A percentile compares a stretch with the other conserved stretches of the same genome.
Evolutionary conservation across 2,329 filamentous ascomycete species (phyloP).

Genomic region (Chrysosporium keratinophilum): DNA sequence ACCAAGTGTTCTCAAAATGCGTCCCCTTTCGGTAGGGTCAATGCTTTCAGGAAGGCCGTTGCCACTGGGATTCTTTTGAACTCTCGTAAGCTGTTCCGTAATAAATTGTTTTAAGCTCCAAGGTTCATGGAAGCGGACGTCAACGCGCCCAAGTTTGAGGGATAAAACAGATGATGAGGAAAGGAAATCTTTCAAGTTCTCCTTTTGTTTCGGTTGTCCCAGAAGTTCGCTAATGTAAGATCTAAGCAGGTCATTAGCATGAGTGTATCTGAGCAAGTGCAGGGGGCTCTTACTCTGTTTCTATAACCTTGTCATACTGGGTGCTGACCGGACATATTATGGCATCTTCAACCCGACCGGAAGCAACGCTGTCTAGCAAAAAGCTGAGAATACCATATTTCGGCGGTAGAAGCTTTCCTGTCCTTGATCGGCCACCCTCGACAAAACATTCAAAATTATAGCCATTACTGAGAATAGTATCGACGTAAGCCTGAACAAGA

Average conservation of each 20-base stretch:
- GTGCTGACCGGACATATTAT: slow-evolving; percentile 94
- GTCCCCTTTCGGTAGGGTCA: slow-evolving; percentile 50
- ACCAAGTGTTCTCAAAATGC: slow-evolving; percentile 72
- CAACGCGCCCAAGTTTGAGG: slow-evolving; percentile 77
- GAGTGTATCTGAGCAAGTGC: not conserved
- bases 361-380: slow-evolving; percentile 78
- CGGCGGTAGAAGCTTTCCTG: slow-evolving; percentile 82
- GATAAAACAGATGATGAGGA: slow-evolving; percentile 79
- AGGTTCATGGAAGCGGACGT: slow-evolving; percentile 91
- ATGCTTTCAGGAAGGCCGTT: slow-evolving; percentile 31
- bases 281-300: slow-evolving; percentile 55
- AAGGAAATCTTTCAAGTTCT: slow-evolving; percentile 85
- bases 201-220: slow-evolving; percentile 88
- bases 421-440: slow-evolving; percentile 84
- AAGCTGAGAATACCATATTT: slow-evolving; percentile 95
- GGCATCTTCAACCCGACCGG: slow-evolving; percentile 76
- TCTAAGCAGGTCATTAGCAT: slow-evolving; percentile 25
- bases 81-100: slow-evolving; percentile 57
- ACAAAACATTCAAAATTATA: slow-evolving; percentile 98
- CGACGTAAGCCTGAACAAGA: slow-evolving; percentile 92
- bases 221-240: slow-evolving; percentile 92
- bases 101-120: slow-evolving; percentile 85
- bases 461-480: slow-evolving; percentile 78
- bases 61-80: slow-evolving; percentile 36
- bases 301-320: slow-evolving; percentile 98